Base-by-base conservation (phyloP, 1,284 basidiomycete species). In the Puccinia novopanici region DNA sequence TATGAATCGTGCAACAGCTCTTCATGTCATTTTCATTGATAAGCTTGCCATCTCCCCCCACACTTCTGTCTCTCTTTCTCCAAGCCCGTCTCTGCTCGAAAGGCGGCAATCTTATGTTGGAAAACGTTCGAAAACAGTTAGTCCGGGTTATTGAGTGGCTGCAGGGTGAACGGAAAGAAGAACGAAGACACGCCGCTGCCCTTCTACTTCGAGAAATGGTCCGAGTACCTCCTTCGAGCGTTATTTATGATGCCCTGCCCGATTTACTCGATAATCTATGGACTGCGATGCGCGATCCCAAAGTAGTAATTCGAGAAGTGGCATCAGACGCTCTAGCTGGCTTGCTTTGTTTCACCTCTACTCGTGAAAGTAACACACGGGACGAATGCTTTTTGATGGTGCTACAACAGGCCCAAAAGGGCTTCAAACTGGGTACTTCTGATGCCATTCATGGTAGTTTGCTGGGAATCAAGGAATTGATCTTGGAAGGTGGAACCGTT, bases 401-500 rank as follows among this genome's bases (percentile, higher is more conserved):
- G 30, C 89, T 96, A 80, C 90, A 92, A 82, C 95, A 99, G 84
- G 94, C 95, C 5, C 92, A 94, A 84, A 88, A 89, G 80, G 96
- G 95, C 0, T 87, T 98, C 77, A 92, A 92, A 85, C 91, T 91
- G 85, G 88, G 90, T 3, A 90, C 91, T 24, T 84, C 86, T 84
- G 96, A 93, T 87, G 89, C 93, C 37, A 93, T 98, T 61, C 94
- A 99, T 83, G 97, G 96, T 0, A 95, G 93, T 24, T 85, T 99
- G 52, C 88, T 99, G 76, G 96, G 95, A 15, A 94, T 95, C 85
- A 91, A 94, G 75, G 93, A 97, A 85, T 89, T 99, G 48, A 87
- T 99, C 17, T 89, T 96, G 80, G 93, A 98, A 85, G 95, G 94
- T 50, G 94, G 94, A 83, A 93, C 95, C 89, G 94, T 95, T 82